Percentiles rank a stretch among this genome's conserved stretches.
Evolutionary conservation across 2,329 filamentous ascomycete genomes (phyloP).

Genomic region (Diaporthe aspalathi): DNA sequence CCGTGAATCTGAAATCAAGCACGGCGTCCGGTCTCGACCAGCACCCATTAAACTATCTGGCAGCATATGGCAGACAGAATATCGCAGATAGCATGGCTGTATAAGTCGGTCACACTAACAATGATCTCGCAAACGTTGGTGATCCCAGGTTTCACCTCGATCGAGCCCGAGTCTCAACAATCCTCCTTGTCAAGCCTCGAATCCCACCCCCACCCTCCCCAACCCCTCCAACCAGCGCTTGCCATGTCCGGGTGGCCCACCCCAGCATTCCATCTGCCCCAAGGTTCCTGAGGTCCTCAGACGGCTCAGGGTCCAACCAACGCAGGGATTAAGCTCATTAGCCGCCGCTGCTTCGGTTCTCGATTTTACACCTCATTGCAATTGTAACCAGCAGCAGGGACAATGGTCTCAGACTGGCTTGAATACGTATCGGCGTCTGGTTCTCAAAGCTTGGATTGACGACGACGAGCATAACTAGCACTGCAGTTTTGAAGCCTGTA

Average conservation of each 20-base stretch:
- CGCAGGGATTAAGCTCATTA: slow-evolving; percentile 21
- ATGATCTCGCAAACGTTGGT: not conserved
- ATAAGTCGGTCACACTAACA: not conserved
- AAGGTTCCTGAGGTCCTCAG: not conserved
- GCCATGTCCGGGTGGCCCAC: slow-evolving; percentile 15
- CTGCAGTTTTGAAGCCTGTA: not conserved
- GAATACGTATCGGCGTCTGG: no score
- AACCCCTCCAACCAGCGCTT: not conserved
- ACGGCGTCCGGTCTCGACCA: not conserved
- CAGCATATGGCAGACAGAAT: no score
- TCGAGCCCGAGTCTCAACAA: slow-evolving; percentile 25
- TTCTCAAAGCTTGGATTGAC: not conserved
- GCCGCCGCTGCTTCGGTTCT: not conserved
- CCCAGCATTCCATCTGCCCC: slow-evolving; percentile 10
- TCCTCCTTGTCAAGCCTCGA: not conserved
- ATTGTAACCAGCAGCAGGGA: not conserved
- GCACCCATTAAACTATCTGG: no score
- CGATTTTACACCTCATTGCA: no score
- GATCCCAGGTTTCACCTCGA: slow-evolving; percentile 14
- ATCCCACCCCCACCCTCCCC: not conserved
- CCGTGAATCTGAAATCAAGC: not conserved
- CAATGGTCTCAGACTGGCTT: not conserved
- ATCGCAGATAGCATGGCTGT: no score
- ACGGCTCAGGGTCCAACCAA: not conserved
- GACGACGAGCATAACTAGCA: not conserved